Evolutionary conservation across 2,329 filamentous ascomycete genomes (phyloP).

Genomic region (Aspergillus caelatus): DNA sequence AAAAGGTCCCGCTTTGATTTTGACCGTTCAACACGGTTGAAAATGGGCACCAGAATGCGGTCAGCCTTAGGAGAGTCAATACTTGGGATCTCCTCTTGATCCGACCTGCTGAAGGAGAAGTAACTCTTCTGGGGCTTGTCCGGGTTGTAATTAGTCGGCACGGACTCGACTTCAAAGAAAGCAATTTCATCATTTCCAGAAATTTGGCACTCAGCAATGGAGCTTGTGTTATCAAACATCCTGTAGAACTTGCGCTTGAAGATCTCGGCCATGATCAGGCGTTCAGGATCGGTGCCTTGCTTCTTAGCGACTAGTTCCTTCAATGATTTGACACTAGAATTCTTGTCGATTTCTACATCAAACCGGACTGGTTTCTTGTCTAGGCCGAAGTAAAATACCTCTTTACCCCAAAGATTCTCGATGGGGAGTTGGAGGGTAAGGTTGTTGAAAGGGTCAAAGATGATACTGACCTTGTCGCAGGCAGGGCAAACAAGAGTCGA

Average conservation of each 20-base stretch:
- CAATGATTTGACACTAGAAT: slow-evolving; percentile 60
- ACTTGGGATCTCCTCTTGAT: slow-evolving; percentile 44
- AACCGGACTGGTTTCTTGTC: slow-evolving; percentile 71
- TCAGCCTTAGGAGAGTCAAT: slow-evolving; percentile 50
- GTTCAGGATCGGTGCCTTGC: slow-evolving; percentile 52
- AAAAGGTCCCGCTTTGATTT: slow-evolving; percentile 38
- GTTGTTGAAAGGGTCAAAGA: slow-evolving; percentile 96
- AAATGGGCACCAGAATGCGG: slow-evolving; percentile 51
- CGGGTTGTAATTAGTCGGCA: slow-evolving; percentile 75
- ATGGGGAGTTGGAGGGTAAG: slow-evolving; percentile 88
- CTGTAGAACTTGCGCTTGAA: slow-evolving; percentile 86
- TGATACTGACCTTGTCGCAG: slow-evolving; percentile 95
- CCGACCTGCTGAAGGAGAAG: slow-evolving; percentile 33
- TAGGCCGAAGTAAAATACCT: slow-evolving; percentile 76
- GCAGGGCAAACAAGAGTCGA: slow-evolving; percentile 90
- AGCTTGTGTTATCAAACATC: slow-evolving; percentile 70
- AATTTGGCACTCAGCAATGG: slow-evolving; percentile 73
- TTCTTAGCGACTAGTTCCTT: slow-evolving; percentile 59
- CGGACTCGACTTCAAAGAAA: slow-evolving; percentile 75
- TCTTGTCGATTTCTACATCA: slow-evolving; percentile 73
- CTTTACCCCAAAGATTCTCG: slow-evolving; percentile 76
- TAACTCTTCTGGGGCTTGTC: slow-evolving; percentile 52
- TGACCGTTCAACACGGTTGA: slow-evolving; percentile 43
- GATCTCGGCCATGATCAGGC: slow-evolving; percentile 80
- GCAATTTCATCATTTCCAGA: slow-evolving; percentile 63